Conservation (phyloP, 2,329 filamentous ascomycete genomes). For the Paraphoma chrysanthemicola region DNA sequence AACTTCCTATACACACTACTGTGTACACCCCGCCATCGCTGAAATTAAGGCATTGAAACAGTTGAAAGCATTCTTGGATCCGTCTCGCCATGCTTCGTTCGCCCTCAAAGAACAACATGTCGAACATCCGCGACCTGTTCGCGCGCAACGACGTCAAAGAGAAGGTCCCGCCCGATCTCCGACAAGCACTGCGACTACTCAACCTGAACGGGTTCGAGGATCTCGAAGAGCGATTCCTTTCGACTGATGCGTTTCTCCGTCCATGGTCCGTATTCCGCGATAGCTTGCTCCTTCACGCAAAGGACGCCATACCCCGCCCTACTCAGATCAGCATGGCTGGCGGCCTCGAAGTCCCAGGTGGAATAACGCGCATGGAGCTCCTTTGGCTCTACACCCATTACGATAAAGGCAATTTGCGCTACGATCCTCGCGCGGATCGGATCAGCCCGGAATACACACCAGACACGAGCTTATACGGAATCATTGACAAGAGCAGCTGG, state of each 20-base stretch:
- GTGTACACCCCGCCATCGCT: too few relatives aligned
- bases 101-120: conserved; percentile 8
- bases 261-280: conserved; percentile 44
- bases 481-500: conserved; percentile 39
- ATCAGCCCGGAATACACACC: conserved; percentile 13
- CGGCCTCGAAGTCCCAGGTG: conserved; percentile 1
- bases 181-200: conserved; percentile 32
- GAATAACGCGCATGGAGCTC: conserved; percentile 30
- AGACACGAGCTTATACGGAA: conserved; percentile 17
- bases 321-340: conserved; percentile 3
- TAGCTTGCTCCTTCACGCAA: conserved; percentile 26
- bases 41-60: too few relatives aligned
- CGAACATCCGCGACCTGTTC: conserved; percentile 23
- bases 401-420: conserved; percentile 33
- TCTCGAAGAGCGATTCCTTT: conserved; percentile 39
- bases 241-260: conserved; percentile 33
- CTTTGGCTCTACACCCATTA: conserved; percentile 43
- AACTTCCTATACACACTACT: too few relatives aligned
- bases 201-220: conserved; percentile 22
- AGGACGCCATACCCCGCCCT: conserved; percentile 12
- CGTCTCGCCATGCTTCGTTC: conserved; percentile 6
- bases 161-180: conserved; percentile 25
- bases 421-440: conserved; percentile 31
- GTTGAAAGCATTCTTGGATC: neutral
- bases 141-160: conserved; percentile 13